Evolutionary conservation across 2,329 filamentous ascomycete genomes (phyloP).

Genomic region (Penicillium sp.): DNA sequence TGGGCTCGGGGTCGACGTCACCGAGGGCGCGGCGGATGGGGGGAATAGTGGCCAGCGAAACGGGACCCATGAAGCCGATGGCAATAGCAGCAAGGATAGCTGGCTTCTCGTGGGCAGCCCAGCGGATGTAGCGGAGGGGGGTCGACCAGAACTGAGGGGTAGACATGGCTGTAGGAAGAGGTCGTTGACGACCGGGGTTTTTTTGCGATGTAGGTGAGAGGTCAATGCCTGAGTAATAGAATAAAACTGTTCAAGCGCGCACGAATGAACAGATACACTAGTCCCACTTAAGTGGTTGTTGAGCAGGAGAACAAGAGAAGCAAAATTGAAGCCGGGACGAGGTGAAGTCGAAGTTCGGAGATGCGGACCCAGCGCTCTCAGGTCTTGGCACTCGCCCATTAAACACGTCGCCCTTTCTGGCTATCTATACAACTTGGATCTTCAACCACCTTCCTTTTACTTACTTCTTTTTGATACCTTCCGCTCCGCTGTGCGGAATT

Average conservation of each 20-base stretch:
- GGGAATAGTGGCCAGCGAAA: conserved; percentile 67
- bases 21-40: conserved; percentile 71
- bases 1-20: conserved; percentile 66
- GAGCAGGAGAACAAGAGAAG: conserved; percentile 7
- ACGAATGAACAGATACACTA: conserved; percentile 1
- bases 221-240: conserved; percentile 1
- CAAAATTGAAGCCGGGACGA: conserved; percentile 28
- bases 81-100: conserved; percentile 85
- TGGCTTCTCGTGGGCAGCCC: conserved; percentile 83
- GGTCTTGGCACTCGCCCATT: conserved; percentile 42
- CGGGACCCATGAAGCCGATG: conserved; percentile 70
- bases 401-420: conserved; percentile 46
- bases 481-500: conserved; percentile 36
- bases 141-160: conserved; percentile 78
- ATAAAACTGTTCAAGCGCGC: conserved; percentile 1
- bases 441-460: conserved; percentile 17
- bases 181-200: conserved; percentile 23
- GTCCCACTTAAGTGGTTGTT: conserved; percentile 11
- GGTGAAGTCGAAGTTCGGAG: conserved; percentile 32
- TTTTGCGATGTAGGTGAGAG: conserved; percentile 12
- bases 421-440: conserved; percentile 24
- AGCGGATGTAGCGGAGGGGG: conserved; percentile 81
- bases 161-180: conserved; percentile 40
- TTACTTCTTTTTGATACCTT: conserved; percentile 14
- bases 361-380: conserved; percentile 24